These are phyloP conservation scores for Mrakia hoshinonis DNA, from an alignment of 768 basidiomycete genomes.

Conservation along the genomic window DNA sequence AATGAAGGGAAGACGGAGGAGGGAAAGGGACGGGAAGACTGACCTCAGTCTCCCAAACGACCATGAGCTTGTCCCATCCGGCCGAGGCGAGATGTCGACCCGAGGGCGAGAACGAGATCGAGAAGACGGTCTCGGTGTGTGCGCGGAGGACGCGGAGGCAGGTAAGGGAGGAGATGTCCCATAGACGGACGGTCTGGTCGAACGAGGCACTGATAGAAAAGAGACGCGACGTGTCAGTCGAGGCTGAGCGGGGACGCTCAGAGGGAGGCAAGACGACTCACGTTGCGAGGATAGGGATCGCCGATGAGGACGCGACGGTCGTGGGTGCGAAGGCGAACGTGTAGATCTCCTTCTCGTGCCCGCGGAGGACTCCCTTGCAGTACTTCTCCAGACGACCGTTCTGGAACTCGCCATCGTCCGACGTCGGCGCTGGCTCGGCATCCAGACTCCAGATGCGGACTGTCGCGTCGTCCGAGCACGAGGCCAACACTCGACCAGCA, in stretches of 20 bases:
- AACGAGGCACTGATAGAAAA: conserved; percentile 47
- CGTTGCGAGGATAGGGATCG: conserved; percentile 9
- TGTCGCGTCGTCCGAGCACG: conserved; percentile 72
- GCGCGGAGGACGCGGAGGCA: conserved; percentile 65
- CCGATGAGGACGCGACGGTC: background rate
- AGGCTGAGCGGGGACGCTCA: background rate
- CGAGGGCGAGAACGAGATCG: conserved; percentile 61
- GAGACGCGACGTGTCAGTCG: background rate
- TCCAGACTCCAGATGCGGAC: conserved; percentile 67
- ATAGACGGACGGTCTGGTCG: conserved; percentile 68
- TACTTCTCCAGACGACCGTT: conserved; percentile 14
- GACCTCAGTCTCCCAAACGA: conserved; percentile 63
- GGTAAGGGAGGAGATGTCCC: conserved; percentile 69
- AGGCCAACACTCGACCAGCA: conserved; percentile 49
- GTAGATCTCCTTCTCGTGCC: conserved; percentile 30
- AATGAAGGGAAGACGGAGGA: background rate
- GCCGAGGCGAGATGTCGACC: conserved; percentile 67
- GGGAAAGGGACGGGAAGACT: conserved; percentile 32
- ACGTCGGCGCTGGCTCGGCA: background rate
- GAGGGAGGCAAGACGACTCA: background rate
- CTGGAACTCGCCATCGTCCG: conserved; percentile 1
- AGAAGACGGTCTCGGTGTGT: conserved; percentile 63
- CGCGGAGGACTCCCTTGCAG: conserved; percentile 26
- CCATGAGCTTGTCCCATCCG: conserved; percentile 66
- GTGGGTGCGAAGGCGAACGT: conserved; percentile 13